Conservation (phyloP, 2,329 filamentous ascomycete genomes). For the Cordyceps pruinosa region DNA sequence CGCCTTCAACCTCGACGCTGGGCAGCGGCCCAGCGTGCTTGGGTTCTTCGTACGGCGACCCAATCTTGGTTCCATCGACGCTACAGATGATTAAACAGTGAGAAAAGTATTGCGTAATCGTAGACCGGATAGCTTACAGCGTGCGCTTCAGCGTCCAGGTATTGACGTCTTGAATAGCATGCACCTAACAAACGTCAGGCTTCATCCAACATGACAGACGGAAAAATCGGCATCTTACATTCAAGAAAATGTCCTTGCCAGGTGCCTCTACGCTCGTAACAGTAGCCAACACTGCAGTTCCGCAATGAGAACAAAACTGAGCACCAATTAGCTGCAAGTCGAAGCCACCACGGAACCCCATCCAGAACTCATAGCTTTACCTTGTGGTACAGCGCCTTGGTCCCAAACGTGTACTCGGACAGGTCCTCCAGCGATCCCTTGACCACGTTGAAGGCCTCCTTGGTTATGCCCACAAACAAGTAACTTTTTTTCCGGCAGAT, state of each 20-base stretch:
- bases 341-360: not conserved
- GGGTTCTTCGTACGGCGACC: conserved; percentile 28
- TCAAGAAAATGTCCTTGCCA: conserved; percentile 30
- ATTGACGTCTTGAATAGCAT: conserved; percentile 38
- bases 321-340: not conserved
- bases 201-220: too few species aligned
- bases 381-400: conserved; percentile 33
- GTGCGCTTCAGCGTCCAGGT: conserved; percentile 32
- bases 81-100: conserved; percentile 20
- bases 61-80: conserved; percentile 30
- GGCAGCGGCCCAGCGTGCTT: conserved; percentile 37
- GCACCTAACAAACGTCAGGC: conserved; percentile 26
- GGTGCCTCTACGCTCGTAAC: conserved; percentile 21
- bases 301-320: conserved; percentile 48
- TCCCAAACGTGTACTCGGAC: conserved; percentile 38
- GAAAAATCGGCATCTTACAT: conserved; percentile 27
- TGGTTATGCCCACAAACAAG: conserved; percentile 29
- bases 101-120: not conserved
- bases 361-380: conserved; percentile 22
- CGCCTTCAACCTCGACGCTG: conserved; percentile 27
- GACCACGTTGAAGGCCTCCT: conserved; percentile 34
- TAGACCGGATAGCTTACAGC: too few species aligned
- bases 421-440: conserved; percentile 38
- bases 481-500: conserved; percentile 49
- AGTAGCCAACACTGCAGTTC: conserved; percentile 33